Base-by-base conservation (phyloP, 495 filamentous ascomycete species). In the Lepidopterella palustris region DNA sequence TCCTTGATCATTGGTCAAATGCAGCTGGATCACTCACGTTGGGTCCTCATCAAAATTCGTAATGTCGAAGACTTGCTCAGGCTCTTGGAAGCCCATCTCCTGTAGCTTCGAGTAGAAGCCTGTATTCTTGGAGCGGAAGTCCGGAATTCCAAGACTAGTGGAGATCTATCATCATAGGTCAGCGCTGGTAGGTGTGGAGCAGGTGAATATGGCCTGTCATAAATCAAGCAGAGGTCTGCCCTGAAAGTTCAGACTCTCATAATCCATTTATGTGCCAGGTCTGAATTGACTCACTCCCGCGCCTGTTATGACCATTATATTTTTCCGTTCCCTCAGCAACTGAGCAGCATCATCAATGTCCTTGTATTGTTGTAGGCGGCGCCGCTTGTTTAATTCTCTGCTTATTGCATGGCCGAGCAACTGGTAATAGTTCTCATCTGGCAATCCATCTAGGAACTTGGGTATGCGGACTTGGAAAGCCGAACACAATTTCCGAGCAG, bases 21-120 rank as follows among this genome's bases (percentile, higher is more conserved):
- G 35, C 4, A 32, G 9, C 6, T 5, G 25, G 10, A 23, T 10
- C 20, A 50, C 47, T 25, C 26, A 50, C 18, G 40, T 55, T 9
- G 68, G 93, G 64, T 98, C 89, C 57, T 92, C 82, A 49, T 82
- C 82, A 71, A 98, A 98, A 40, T 90, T 73, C 23, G 82, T 72
- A 57, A 97, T 92, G 70, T 96, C 90, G 66, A 98, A 97, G 9
- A 96, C 92, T 61, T 97, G 90, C 68, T 97, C 90, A 0, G 92
- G 92, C 63, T 96, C 92, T 59, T 76, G 84, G 45, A 93, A 81
- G 9, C 87, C 87, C 52, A 86, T 72, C 64, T 88, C 85, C 62
- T 80, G 84, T 10, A 97, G 78, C 65, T 91, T 86, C 25, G 91
- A 87, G 72, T 97, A 98, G 53, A 87, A 79, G 35, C 84, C 84